Evolutionary conservation across 2,329 filamentous ascomycete genomes (phyloP), one percentile per base, ranked within the genome.

Genomic region (Coniochaeta prunicola): DNA sequence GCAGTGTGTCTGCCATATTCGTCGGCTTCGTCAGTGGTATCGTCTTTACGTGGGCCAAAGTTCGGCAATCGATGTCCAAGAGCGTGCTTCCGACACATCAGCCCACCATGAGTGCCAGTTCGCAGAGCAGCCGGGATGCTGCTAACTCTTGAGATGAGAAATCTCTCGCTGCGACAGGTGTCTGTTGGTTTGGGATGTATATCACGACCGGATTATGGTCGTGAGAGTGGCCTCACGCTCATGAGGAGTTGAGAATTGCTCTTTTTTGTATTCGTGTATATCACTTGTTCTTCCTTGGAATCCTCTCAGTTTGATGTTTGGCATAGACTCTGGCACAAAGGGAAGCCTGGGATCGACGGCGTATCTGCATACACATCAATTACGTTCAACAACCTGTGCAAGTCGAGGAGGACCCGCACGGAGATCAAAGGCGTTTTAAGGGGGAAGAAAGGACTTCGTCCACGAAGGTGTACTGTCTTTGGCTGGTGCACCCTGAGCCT

Each of bases 1-100:
- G 91, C 66, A 94, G 91, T 70, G 90, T 96, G 12, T 91, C 91
- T 24, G 94, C 94, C 66, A 97, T 99, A 69, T 80, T 87, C 61
- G 82, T 99, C 60, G 94, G 93, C 36, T 97, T 97, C 73, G 76
- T 97, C 66, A 94, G 90, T 67, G 94, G 94, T 64, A 84, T 97
- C 58, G 90, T 99, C 24, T 99, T 96, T 67, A 82, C 94, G 4
- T 82, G 92, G 68, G 88, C 91, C 64, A 96, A 96, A 80, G 81
- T 96, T 64, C 87, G 89, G 74, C 90, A 96, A 74, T 82, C 81
- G 65, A 79, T 84, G 68, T 80, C 80, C 45, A 87, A 87, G 75
- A 86, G 82, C 68, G 79, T 83, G 21, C 76, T 89, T 57, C 84
- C 92, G 40, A 91, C 88, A 2, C 82, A 82, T 24, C 80, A 88